Conservation (phyloP, 2,329 filamentous ascomycete species). For the Apiospora saccharicola region DNA sequence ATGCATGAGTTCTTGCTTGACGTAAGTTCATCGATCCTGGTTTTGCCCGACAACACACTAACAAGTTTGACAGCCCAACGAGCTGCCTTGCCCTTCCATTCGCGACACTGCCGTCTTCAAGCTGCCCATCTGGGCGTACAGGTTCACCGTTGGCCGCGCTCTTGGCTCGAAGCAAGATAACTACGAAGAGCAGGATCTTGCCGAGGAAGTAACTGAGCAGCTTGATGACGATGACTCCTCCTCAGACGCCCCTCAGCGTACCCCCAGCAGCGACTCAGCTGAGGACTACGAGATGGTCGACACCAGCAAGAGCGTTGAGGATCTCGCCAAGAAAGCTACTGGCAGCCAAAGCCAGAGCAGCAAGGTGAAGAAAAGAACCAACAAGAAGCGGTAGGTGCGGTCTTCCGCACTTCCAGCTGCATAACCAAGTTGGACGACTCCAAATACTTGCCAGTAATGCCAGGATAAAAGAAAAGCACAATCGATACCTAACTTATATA, state of each 20-base stretch:
- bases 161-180: constrained; percentile 46
- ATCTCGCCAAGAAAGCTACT: constrained; percentile 59
- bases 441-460: not conserved
- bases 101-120: constrained; percentile 83
- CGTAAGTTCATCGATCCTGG: constrained; percentile 60
- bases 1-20: constrained; percentile 87
- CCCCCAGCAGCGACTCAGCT: constrained; percentile 64
- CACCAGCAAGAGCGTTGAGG: constrained; percentile 60
- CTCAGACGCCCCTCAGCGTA: constrained; percentile 56
- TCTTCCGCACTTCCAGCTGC: not conserved
- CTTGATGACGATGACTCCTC: constrained; percentile 54
- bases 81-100: constrained; percentile 79
- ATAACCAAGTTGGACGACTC: not conserved
- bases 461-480: constrained; percentile 2
- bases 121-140: constrained; percentile 78
- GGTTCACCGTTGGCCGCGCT: constrained; percentile 59
- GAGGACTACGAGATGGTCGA: constrained; percentile 71
- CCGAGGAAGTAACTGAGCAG: constrained; percentile 47
- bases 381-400: constrained; percentile 57
- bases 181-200: constrained; percentile 43
- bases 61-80: constrained; percentile 67
- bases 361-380: constrained; percentile 61
- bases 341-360: constrained; percentile 52
- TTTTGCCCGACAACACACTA: not conserved
- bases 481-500: not conserved